These are phyloP conservation scores for Trypanosoma cruzi DNA, from an alignment of 208 protist species.

Conservation along the genomic window DNA sequence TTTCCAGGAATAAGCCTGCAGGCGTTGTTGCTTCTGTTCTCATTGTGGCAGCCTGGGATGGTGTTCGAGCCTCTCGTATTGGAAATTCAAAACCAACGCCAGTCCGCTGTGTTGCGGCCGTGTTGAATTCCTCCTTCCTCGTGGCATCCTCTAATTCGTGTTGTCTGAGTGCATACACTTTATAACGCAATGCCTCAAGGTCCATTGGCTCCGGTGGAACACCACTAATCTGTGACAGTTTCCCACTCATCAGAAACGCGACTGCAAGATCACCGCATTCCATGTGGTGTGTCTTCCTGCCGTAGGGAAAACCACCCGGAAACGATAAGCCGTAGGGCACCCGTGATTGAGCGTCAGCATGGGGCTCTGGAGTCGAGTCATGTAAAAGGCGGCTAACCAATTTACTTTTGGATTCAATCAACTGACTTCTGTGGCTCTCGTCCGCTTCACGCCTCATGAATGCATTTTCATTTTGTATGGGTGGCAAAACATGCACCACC, in stretches of 20 bases:
- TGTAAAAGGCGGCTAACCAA: slow-evolving; percentile 13
- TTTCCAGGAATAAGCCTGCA: background rate
- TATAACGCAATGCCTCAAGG: slow-evolving; percentile 78
- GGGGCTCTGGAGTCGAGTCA: background rate
- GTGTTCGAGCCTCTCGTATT: background rate
- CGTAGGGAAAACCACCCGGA: background rate
- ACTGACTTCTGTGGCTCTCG: background rate
- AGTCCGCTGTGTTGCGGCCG: background rate
- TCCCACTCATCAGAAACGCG: slow-evolving; percentile 62
- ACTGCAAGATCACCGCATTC: slow-evolving; percentile 85
- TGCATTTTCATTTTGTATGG: slow-evolving; percentile 35
- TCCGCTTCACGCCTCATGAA: slow-evolving; percentile 23
- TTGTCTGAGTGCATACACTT: slow-evolving; percentile 63
- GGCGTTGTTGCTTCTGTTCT: background rate
- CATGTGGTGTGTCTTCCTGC: background rate
- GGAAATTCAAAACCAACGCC: background rate
- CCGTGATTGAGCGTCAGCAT: background rate
- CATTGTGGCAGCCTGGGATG: background rate
- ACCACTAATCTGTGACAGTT: slow-evolving; percentile 49
- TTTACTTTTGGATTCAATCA: slow-evolving; percentile 9
- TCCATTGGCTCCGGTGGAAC: slow-evolving; percentile 74
- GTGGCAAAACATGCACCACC: slow-evolving; percentile 80
- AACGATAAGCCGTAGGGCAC: background rate
- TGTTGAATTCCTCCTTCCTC: background rate
- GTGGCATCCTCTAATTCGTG: background rate